phyloP scores from a whole-genome alignment of 805 yeast species.

The Metschnikowia aberdeeniae region DNA sequence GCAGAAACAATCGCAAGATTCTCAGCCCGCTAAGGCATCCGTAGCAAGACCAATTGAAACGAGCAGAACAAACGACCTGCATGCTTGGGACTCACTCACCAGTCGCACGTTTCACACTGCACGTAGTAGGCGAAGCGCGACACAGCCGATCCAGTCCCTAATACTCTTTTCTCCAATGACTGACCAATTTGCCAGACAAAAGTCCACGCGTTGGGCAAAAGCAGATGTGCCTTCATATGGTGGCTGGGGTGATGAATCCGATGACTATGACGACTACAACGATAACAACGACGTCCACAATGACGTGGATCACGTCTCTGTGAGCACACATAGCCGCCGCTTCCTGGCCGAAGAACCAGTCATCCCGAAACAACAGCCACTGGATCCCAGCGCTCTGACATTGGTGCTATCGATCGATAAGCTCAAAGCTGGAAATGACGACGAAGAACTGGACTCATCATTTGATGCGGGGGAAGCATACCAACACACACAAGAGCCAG shows the following conservation, averaged over 20 bases:
- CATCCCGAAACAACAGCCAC: neutral
- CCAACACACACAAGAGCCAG: neutral
- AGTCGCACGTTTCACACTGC: constrained; percentile 4
- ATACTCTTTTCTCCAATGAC: constrained; percentile 15
- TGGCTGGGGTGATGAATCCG: constrained; percentile 39
- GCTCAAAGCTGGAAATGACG: neutral
- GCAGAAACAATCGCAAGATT: neutral
- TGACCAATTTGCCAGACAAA: constrained; percentile 40
- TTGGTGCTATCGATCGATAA: constrained; percentile 37
- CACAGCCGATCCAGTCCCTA: neutral
- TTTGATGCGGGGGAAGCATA: neutral
- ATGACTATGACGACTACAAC: constrained; percentile 24
- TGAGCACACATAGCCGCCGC: neutral
- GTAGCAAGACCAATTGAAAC: neutral
- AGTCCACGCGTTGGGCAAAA: constrained; percentile 42
- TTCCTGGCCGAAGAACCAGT: neutral
- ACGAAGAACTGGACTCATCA: constrained; percentile 9
- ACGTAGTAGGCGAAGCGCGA: constrained; percentile 2
- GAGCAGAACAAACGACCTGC: neutral
- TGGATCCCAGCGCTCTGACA: constrained; percentile 7
- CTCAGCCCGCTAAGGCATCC: neutral
- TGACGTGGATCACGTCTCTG: neutral
- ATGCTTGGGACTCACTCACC: neutral
- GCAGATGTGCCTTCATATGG: constrained; percentile 42
- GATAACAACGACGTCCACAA: neutral